Evolutionary conservation across 129 eudicot genomes (phyloP), one percentile per base, ranked within the genome.

Genomic region (Apium graveolens): DNA sequence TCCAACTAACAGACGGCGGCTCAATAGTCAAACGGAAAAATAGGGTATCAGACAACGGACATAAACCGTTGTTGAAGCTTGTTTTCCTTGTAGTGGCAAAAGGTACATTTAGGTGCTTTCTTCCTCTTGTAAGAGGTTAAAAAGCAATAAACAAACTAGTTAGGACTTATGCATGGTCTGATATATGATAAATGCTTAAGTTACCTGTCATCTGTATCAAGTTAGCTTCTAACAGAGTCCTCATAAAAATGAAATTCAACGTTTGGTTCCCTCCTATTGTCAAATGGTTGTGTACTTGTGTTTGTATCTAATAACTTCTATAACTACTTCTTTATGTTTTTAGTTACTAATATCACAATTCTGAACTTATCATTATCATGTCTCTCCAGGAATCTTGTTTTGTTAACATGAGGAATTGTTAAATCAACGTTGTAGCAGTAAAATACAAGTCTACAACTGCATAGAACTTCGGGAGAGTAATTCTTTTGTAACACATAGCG

Each of bases 361-460:
- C 16, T 42, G 37, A 41, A 13, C 35, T 73, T 72, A 39, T 0
- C n/a, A 5, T 20, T 8, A 26, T 10, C 68, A 60, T 74, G 60
- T 44, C 27, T 26, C 16, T 43, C 41, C 77, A 74, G 77, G 77
- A 74, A 44, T 26, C 38, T 44, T 74, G 37, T 43, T 43, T n/a
- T 43, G 26, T 43, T 42, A n/a, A 27, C 2, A 26, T 16, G 38
- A 44, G 12, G n/a, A 27, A 27, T 27, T 74, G 21, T 27, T 74
- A 60, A 74, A 74, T 29, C 57, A 27, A 13, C n/a, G 27, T 44
- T 44, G 38, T 44, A 73, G 77, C 49, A 44, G 11, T 13, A 11
- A 26, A 44, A 21, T 44, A 27, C 60, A 43, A 16, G 27, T 43
- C 77, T 11, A 43, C 34, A 12, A 11, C 20, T 73, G 12, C 0